These are phyloP conservation scores for Cardiosporidium cionae DNA, from an alignment of 169 alveolate genomes.

Conservation along the genomic window DNA sequence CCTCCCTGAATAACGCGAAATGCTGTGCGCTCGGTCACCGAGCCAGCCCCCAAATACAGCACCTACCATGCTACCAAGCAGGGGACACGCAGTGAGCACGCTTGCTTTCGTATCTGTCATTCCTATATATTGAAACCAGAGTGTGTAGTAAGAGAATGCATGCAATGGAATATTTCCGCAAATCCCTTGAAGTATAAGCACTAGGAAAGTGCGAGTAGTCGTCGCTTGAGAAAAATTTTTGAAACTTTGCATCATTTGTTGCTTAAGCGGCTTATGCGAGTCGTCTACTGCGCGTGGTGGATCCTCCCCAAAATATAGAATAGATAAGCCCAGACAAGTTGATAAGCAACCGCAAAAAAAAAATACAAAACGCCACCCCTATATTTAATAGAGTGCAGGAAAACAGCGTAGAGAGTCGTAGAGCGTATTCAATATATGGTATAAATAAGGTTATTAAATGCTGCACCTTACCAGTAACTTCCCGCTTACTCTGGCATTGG, in stretches of 20 bases:
- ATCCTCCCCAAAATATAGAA: conserved; percentile 19
- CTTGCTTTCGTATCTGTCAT: conserved; percentile 72
- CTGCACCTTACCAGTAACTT: no score
- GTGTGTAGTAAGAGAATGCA: conserved; percentile 70
- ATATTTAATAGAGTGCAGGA: neutral
- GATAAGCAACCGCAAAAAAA: conserved; percentile 20
- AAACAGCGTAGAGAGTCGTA: no score
- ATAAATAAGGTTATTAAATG: no score
- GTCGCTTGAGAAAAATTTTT: conserved; percentile 26
- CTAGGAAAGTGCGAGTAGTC: conserved; percentile 22
- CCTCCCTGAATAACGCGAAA: conserved; percentile 65
- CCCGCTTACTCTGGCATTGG: conserved; percentile 5
- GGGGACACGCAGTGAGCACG: conserved; percentile 61
- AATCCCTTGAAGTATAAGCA: conserved; percentile 55
- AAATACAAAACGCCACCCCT: conserved; percentile 39
- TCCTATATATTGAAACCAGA: conserved; percentile 74
- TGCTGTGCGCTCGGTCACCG: conserved; percentile 63
- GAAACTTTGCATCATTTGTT: neutral
- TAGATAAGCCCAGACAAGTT: conserved; percentile 17
- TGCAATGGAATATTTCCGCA: conserved; percentile 75
- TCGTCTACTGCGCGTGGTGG: conserved; percentile 17
- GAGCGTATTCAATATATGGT: no score
- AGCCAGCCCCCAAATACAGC: conserved; percentile 77
- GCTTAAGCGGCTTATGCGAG: neutral
- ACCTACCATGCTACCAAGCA: conserved; percentile 76